A percentile compares a stretch with the other conserved stretches of the same genome.
Evolutionary conservation across 306 rosid genomes (phyloP).

Genomic region (Fagus crenata): DNA sequence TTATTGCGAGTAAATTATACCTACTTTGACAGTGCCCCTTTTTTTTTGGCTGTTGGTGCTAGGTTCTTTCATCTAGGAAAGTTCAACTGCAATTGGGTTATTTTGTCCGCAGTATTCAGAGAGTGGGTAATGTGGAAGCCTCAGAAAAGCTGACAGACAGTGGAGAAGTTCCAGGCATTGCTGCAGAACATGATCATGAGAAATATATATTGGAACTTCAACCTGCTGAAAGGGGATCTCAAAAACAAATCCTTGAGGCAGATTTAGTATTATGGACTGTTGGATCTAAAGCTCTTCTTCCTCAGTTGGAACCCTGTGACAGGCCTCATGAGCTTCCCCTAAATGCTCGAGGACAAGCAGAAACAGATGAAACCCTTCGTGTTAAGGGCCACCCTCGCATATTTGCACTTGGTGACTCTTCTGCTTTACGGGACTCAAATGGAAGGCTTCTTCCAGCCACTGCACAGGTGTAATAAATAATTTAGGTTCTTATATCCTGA

Average conservation of each 20-base stretch:
- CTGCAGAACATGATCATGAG: constrained; percentile 41
- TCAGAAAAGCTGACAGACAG: constrained; percentile 31
- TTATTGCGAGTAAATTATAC: neutral
- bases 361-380: constrained; percentile 97
- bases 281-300: constrained; percentile 84
- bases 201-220: constrained; percentile 77
- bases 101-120: constrained; percentile 65
- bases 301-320: constrained; percentile 56
- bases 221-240: constrained; percentile 69
- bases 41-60: constrained; percentile 25
- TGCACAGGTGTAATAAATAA: constrained; percentile 61
- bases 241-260: constrained; percentile 64
- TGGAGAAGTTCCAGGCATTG: constrained; percentile 29
- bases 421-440: constrained; percentile 73
- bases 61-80: constrained; percentile 85
- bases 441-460: constrained; percentile 96
- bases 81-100: constrained; percentile 85
- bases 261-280: constrained; percentile 93
- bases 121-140: constrained; percentile 44
- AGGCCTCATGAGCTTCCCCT: constrained; percentile 66
- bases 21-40: neutral
- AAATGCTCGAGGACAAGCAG: constrained; percentile 85
- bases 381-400: constrained; percentile 97
- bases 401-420: constrained; percentile 94
- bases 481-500: constrained; percentile 18